A percentile compares a stretch with the other conserved stretches of the same genome.
phyloP scores from a whole-genome alignment of 805 yeast genomes.

The Candida awuae region DNA sequence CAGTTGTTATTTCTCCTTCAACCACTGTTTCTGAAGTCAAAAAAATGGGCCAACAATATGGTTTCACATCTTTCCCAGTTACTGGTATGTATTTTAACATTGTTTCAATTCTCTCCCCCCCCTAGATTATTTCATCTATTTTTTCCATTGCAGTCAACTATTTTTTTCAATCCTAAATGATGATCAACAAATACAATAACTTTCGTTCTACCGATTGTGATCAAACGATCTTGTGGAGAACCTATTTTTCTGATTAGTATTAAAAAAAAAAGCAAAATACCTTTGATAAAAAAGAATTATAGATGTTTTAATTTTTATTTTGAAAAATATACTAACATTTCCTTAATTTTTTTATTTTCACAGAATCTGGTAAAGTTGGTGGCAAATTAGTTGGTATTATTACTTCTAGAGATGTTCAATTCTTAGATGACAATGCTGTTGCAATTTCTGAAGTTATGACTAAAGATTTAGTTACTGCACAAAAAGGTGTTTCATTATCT shows the following conservation, averaged over 20 bases:
- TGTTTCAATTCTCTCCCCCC: slow-evolving; percentile 8
- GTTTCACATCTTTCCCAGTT: slow-evolving; percentile 97
- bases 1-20: slow-evolving; percentile 73
- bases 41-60: slow-evolving; percentile 59
- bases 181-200: slow-evolving; percentile 57
- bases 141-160: slow-evolving; percentile 3
- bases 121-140: no score
- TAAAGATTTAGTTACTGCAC: slow-evolving; percentile 74
- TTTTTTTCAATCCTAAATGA: slow-evolving; percentile 31
- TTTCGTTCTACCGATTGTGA: slow-evolving; percentile 99
- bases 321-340: slow-evolving; percentile 7
- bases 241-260: slow-evolving; percentile 32
- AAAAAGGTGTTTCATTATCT: slow-evolving; percentile 68
- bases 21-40: slow-evolving; percentile 76
- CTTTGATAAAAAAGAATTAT: neutral
- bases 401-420: slow-evolving; percentile 95
- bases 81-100: slow-evolving; percentile 72
- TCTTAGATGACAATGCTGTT: slow-evolving; percentile 65
- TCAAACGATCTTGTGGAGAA: slow-evolving; percentile 96
- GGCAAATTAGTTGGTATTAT: slow-evolving; percentile 92
- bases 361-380: slow-evolving; percentile 79
- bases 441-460: slow-evolving; percentile 81
- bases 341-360: slow-evolving; percentile 4
- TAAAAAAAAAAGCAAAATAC: neutral
- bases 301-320: neutral